Base-by-base conservation (phyloP, 306 rosid species). In the Dalbergia cochinchinensis region DNA sequence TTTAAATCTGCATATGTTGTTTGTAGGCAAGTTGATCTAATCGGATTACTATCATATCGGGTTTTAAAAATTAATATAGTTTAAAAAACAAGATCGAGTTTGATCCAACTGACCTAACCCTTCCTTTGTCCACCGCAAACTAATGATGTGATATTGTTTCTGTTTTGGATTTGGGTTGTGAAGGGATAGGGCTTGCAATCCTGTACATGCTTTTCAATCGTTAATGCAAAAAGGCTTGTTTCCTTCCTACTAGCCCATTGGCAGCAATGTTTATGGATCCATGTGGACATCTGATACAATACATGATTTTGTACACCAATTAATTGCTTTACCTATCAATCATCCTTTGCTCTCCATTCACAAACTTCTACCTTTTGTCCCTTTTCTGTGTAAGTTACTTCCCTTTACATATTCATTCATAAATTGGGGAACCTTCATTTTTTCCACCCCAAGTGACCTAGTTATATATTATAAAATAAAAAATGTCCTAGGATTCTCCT, bases 401-500 rank as follows among this genome's bases (percentile, higher is more conserved):
- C 39, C n/a, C 15, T 14, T 45, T 31, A 20, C 54, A 50, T 51
- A 37, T 51, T 45, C 42, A 47, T 48, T 59, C 4, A 45, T 16
- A 48, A 44, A 34, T 31, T 34, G 18, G 37, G 9, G 44, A 68
- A 22, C 58, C 39, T 20, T 80, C 47, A 22, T 41, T 42, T 80
- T 22, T n/a, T 26, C 31, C 31, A 5, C 6, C 11, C 54, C n/a
- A 59, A 18, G 5, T 60, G 20, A 37, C 16, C 34, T 51, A 65
- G 5, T 31, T 62, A 53, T 35, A 44, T 66, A 7, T 33, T 66
- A 7, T 33, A 5, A 31, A 8, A 73, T n/a, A 15, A 64, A 73
- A 76, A 22, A 26, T 26, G 31, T n/a, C 79, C 11, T 71, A 48
- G 51, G 26, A 57, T 78, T 58, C 61, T 78, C 57, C 61, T 26